A percentile compares a stretch with the other conserved stretches of the same genome.
These are phyloP conservation scores for Apiospora rasikravindrae DNA, from an alignment of 2,329 filamentous ascomycete species.

Conservation along the genomic window DNA sequence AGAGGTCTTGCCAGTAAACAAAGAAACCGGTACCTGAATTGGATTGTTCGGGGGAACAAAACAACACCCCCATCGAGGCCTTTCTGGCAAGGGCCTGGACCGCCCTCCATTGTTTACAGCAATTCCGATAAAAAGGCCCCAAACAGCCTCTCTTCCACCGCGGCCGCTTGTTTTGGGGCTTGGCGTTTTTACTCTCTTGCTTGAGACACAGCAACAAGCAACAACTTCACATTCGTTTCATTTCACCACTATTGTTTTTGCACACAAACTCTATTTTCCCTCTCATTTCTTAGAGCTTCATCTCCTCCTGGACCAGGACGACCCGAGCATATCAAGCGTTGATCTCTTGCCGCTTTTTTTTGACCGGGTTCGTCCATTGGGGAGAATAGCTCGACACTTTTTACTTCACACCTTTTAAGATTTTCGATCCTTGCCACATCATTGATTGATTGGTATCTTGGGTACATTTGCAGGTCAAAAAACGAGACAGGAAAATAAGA, in stretches of 20 bases:
- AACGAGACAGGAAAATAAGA: not conserved
- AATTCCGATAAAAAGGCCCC: not conserved
- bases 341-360: constrained; percentile 16
- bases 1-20: not conserved
- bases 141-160: not conserved
- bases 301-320: not conserved
- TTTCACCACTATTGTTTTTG: not conserved
- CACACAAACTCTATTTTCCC: constrained; percentile 3
- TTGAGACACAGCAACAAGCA: not conserved
- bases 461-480: not conserved
- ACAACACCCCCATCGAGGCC: not conserved
- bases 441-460: not conserved
- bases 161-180: not conserved
- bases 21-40: not conserved
- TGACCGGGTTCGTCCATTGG: not conserved
- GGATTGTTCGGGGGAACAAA: not conserved
- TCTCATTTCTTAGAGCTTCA: not conserved
- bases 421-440: not conserved
- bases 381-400: not conserved
- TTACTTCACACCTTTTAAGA: not conserved
- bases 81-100: not conserved
- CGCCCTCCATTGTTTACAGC: not conserved
- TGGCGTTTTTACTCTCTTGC: not conserved
- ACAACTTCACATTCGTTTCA: not conserved
- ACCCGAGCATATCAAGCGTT: constrained; percentile 20